Base-by-base conservation (phyloP, 495 filamentous ascomycete species). In the Aspergillus cavernicola region DNA sequence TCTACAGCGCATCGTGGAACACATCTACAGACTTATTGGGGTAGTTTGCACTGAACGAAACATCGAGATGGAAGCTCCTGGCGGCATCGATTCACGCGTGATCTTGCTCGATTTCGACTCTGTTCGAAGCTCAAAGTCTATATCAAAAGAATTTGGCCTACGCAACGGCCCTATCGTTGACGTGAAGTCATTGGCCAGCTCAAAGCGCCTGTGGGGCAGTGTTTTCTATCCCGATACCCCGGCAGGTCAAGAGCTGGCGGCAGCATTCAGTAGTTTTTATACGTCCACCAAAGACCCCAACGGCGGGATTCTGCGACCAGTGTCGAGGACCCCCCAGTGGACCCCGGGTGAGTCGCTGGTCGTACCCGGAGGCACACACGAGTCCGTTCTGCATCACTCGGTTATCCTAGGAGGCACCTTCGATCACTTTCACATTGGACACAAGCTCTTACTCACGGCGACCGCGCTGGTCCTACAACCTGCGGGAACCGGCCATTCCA, bases 381-480 rank as follows among this genome's bases (percentile, higher is more conserved):
- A 55, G 37, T 51, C 52, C 23, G 58, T 47, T 16, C 60, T 64
- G 39, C 79, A 85, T 63, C 64, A 68, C 56, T 77, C 80, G 15
- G 86, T 95, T 28, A 84, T 82, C n/a, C 84, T 97, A 28, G 93
- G 92, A 36, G 93, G 93, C 16, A 97, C 93, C 4, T 98, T 97
- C 66, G 93, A 98, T 68, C 89, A 97, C 69, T 81, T 98, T 32
- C 93, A 97, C 64, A 81, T 88, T 23, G 93, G 93, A n/a, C 93
- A 98, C 74, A 97, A 96, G 64, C 77, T 97, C 19, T 81, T 98
- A 6, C 75, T 98, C 31, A 92, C 92, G 7, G 92, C 92, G 59
- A 87, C 84, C 8, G 85, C 87, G 4, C 74, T 96, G 43, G 74
- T 89, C 9, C 68, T 92, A 15, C 78, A 81, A 3, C 70, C 76